Base-by-base conservation (phyloP, 1,139 yeast species). In the Candida sojae region DNA sequence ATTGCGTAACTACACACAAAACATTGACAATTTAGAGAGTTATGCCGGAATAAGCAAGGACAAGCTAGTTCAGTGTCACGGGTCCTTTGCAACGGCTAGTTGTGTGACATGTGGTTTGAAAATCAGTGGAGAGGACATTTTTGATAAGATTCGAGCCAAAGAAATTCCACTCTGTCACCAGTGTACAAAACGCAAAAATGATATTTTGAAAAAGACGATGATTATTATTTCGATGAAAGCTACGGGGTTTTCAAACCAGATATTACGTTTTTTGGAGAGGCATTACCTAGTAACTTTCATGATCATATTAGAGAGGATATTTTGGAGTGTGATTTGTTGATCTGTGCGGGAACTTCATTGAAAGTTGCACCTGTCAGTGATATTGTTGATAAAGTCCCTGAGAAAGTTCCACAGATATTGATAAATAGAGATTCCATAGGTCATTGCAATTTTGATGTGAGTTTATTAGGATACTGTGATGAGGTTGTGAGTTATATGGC, bases 341-440 rank as follows among this genome's bases (percentile, higher is more conserved):
- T 93, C 6, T 87, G 96, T 64, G 84, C 92, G 13, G 99, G 99
- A 8, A 93, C 99, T 0, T 92, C 98, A 25, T 75, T 93, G 50
- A 90, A 92, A 62, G 99, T 93, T 30, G 92, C 96, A 0, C 99
- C 99, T 0, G 98, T 93, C n/a, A 86, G 93, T 42, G 92, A 90
- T 50, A 88, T 93, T 42, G 91, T 91, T n/a, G 84, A 89, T 50
- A 76, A 82, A 64, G 66, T 91, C 1, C 86, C 88, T 0, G 79
- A 79, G 21, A 66, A 79, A 32, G 83, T 90, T 1, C 98, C 98
- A 0, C 97, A 92, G 63, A 76, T 93, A 4, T 73, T 90, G 49
- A 86, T 93, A 52, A 90, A 91, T 61, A 83, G 81, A 59, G 96
- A 90, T 57, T 84, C 89, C 0, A 86, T 90, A n/a, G 75, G 74